Conservation (phyloP, 331 rosid genomes). For the Saraca asoca region DNA sequence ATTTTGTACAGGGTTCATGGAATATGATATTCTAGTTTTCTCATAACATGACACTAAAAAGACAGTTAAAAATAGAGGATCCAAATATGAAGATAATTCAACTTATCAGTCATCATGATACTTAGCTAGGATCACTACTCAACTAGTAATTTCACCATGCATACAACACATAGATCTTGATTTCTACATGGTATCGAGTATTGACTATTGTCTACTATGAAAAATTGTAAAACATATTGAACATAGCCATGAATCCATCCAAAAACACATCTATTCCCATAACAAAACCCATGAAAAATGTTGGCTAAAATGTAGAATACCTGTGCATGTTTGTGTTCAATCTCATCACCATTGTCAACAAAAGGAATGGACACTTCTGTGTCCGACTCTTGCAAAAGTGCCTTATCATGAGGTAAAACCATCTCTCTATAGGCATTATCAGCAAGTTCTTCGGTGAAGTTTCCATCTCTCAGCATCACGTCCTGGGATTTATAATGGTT, state of each 20-base stretch:
- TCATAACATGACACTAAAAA: too few species aligned
- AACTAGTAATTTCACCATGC: slow-evolving; percentile 5
- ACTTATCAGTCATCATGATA: background rate
- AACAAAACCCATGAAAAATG: slow-evolving; percentile 4
- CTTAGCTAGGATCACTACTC: background rate
- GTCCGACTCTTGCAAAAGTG: slow-evolving; percentile 32
- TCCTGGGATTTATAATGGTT: slow-evolving; percentile 33
- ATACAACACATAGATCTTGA: background rate
- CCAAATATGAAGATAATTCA: too few species aligned
- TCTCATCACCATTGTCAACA: slow-evolving; percentile 30
- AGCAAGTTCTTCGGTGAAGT: slow-evolving; percentile 12
- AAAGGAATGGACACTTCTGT: slow-evolving; percentile 27
- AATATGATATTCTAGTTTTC: too few species aligned
- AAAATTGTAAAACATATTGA: slow-evolving; percentile 8
- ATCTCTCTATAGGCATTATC: slow-evolving; percentile 35
- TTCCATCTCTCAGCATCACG: slow-evolving; percentile 26
- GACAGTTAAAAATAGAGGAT: too few species aligned
- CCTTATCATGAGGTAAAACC: slow-evolving; percentile 19
- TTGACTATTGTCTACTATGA: background rate
- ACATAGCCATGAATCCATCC: slow-evolving; percentile 7
- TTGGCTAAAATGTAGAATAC: slow-evolving; percentile 37
- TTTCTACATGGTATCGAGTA: slow-evolving; percentile 4
- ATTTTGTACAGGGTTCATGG: too few species aligned
- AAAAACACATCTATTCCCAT: slow-evolving; percentile 1
- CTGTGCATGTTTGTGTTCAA: slow-evolving; percentile 44